These are phyloP conservation scores for Keqinozyma sinolaborantium DNA, from an alignment of 1,139 yeast genomes.

Conservation along the genomic window DNA sequence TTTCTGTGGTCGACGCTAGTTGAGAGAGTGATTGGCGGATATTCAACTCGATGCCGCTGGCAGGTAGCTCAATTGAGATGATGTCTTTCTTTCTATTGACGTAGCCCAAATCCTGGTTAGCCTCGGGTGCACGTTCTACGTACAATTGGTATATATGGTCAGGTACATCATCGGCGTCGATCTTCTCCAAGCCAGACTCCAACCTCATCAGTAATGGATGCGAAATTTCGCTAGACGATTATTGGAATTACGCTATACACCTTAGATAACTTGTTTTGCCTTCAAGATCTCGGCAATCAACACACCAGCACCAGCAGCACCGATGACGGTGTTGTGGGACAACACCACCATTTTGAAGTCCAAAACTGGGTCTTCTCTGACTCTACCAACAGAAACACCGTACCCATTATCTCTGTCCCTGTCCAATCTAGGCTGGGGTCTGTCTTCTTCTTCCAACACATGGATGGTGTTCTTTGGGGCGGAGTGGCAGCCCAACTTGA, in stretches of 20 bases:
- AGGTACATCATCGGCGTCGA: constrained; percentile 24
- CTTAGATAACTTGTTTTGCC: constrained; percentile 69
- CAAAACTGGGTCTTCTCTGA: constrained; percentile 88
- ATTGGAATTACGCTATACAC: not conserved
- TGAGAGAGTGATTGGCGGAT: constrained; percentile 42
- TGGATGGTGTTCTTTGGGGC: constrained; percentile 93
- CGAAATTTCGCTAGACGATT: constrained; percentile 4
- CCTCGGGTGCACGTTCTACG: constrained; percentile 29
- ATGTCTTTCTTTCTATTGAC: constrained; percentile 31
- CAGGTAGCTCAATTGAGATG: constrained; percentile 30
- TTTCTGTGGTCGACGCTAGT: constrained; percentile 32
- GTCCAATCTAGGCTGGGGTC: constrained; percentile 98
- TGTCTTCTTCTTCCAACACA: constrained; percentile 82
- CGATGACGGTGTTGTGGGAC: constrained; percentile 94
- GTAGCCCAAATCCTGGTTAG: constrained; percentile 45
- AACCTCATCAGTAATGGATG: constrained; percentile 1
- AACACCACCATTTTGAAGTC: constrained; percentile 95
- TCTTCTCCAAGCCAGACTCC: constrained; percentile 12
- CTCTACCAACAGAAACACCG: constrained; percentile 93
- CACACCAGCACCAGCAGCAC: constrained; percentile 99
- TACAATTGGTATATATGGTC: constrained; percentile 51
- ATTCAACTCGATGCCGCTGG: constrained; percentile 23
- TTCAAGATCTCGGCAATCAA: constrained; percentile 87
- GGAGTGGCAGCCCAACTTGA: constrained; percentile 72
- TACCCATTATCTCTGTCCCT: constrained; percentile 93